Base-by-base conservation (phyloP, 768 basidiomycete species). In the Holtermannia corniformis region DNA sequence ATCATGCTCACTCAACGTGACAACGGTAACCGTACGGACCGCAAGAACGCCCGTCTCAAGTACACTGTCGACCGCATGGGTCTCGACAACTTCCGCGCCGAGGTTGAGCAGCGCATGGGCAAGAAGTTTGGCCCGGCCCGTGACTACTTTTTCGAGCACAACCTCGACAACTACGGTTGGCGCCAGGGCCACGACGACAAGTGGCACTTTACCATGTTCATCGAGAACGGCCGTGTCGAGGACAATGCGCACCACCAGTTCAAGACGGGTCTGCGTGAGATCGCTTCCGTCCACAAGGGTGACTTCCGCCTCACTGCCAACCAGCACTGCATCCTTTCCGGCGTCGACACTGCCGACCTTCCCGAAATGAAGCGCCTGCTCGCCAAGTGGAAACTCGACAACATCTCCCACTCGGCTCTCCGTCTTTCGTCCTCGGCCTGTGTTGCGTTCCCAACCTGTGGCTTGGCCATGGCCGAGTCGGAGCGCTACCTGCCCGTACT, bases 21-120 rank as follows among this genome's bases (percentile, higher is more conserved):
- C 74, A 82, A 96, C 57, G 95, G 95, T 22, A 96, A 99, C 75
- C 86, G 95, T 56, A 79, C 73, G 5, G 91, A 99, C 61, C 54
- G 74, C 49, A 75, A 75, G 71, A 74, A 74, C 56, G 73, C 73
- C 54, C 85, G 92, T 50, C 77, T 96, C 54, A 96, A 96, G 75
- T 97, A 97, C 75, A 99, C 95, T 16, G 80, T 99, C 63, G 95
- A 99, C 73, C 84, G 89, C 43, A 86, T 96, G 83, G 90, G 91
- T 49, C 77, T 95, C 19, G 83, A 84, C 44, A 77, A 71, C 48
- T 99, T 93, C 80, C 87, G 84, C 69, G 80, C 78, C 27, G 89
- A 90, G 62, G 90, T 96, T 22, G 93, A 97, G 77, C 80, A 82
- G 56, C 84, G 82, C 16, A 81, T 93, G 14, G 92, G 89, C 14